These are phyloP conservation scores for Monosporozyma solicola DNA, from an alignment of 805 yeast genomes.

Conservation along the genomic window DNA sequence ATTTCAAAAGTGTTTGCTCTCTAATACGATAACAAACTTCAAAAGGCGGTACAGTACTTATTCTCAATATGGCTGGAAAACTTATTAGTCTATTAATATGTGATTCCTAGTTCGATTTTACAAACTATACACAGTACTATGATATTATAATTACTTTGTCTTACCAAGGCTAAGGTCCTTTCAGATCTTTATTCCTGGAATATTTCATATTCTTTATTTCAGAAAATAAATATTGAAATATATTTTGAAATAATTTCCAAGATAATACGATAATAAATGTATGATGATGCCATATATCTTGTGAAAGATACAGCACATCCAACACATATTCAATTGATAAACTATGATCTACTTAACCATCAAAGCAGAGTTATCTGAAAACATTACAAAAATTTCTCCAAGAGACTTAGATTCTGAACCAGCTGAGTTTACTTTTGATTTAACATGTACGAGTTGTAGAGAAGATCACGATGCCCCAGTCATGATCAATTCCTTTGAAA, in stretches of 20 bases:
- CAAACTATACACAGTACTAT: not conserved
- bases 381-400: conserved; percentile 49
- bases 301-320: not conserved
- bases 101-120: not conserved
- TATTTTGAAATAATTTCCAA: not conserved
- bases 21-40: too few relatives aligned
- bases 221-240: not conserved
- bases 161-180: not conserved
- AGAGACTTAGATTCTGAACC: conserved; percentile 52
- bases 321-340: not conserved
- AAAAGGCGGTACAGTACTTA: not conserved
- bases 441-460: conserved; percentile 73
- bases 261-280: not conserved
- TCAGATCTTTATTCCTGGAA: not conserved
- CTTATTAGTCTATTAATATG: not conserved
- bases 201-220: not conserved
- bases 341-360: conserved; percentile 24
- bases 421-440: conserved; percentile 64
- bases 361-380: conserved; percentile 30
- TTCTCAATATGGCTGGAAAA: not conserved
- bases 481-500: conserved; percentile 56
- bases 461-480: conserved; percentile 66
- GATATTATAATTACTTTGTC: not conserved
- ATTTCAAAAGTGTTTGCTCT: not conserved
- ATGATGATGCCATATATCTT: not conserved